Evolutionary conservation across 139 green algal species (phyloP).

Genomic region (Chlamydomonas asymmetrica): DNA sequence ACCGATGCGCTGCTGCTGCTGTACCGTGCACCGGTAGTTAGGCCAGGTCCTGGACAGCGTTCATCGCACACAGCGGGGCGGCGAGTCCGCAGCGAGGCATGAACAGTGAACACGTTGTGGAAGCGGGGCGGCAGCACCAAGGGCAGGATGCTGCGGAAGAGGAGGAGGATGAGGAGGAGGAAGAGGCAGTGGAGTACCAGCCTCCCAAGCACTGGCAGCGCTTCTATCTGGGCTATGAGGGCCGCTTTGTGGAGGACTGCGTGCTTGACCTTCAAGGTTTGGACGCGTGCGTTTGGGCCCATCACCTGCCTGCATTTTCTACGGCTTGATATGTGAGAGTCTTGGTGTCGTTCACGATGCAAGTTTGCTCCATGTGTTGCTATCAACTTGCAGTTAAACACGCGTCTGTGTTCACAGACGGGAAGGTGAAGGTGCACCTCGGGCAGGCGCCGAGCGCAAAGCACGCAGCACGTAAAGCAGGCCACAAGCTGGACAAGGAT

Average conservation of each 20-base stretch:
- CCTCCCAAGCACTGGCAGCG: slow-evolving; percentile 42
- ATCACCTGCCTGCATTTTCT: no score
- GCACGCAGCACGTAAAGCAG: not conserved
- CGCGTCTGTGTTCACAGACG: no score
- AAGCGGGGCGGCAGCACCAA: not conserved
- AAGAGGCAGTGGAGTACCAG: not conserved
- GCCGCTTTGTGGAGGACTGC: slow-evolving; percentile 54
- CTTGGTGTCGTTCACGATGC: no score
- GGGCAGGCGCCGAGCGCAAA: slow-evolving; percentile 40
- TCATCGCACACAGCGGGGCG: no score
- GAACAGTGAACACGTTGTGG: no score
- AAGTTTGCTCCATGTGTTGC: no score
- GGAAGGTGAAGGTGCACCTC: slow-evolving; percentile 13
- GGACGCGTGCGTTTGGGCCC: not conserved
- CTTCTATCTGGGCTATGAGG: slow-evolving; percentile 40
- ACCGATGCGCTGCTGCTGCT: no score
- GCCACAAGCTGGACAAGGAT: slow-evolving; percentile 35
- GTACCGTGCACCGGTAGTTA: no score
- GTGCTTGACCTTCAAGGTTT: slow-evolving; percentile 26
- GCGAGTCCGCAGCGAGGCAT: no score
- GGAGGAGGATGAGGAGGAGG: slow-evolving; percentile 3
- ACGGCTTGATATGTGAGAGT: no score
- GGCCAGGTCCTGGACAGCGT: no score
- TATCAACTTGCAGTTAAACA: no score
- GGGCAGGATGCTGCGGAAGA: not conserved